phyloP scores from a whole-genome alignment of 352 stramenopile genomes.

The Hyaloperonospora arabidopsidis region DNA sequence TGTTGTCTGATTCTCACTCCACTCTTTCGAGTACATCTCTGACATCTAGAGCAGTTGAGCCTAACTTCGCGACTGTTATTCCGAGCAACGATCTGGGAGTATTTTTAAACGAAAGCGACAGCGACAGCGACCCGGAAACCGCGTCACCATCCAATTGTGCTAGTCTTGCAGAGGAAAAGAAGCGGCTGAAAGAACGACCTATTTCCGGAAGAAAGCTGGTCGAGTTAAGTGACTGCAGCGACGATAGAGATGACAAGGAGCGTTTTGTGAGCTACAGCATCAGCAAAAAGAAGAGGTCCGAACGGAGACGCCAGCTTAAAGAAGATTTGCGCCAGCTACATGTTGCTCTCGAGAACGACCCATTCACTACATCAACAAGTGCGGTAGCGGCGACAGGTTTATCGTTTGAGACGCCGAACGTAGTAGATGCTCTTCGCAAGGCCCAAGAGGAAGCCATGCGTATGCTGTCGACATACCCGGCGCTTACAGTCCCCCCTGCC shows the following conservation, averaged over 20 bases:
- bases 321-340: slow-evolving; percentile 38
- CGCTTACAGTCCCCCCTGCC: background rate
- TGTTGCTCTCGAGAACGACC: slow-evolving; percentile 19
- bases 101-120: slow-evolving; percentile 61
- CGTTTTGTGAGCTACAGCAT: slow-evolving; percentile 49
- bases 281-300: slow-evolving; percentile 32
- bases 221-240: slow-evolving; percentile 30
- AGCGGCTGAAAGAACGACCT: background rate
- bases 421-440: slow-evolving; percentile 62
- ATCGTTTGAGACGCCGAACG: slow-evolving; percentile 32
- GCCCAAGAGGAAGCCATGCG: slow-evolving; percentile 56
- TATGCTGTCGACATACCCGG: slow-evolving; percentile 36
- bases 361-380: slow-evolving; percentile 3
- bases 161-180: background rate
- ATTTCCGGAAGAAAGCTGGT: slow-evolving; percentile 2
- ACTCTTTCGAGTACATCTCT: background rate
- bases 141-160: slow-evolving; percentile 2
- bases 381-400: slow-evolving; percentile 5
- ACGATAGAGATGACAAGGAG: slow-evolving; percentile 22
- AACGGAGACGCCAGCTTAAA: slow-evolving; percentile 33
- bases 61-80: slow-evolving; percentile 14
- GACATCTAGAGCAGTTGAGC: background rate
- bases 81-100: slow-evolving; percentile 40
- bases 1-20: slow-evolving; percentile 17
- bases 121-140: slow-evolving; percentile 44